These are phyloP conservation scores for Corymbia maculata DNA, from an alignment of 345 rosid species.

Conservation along the genomic window DNA sequence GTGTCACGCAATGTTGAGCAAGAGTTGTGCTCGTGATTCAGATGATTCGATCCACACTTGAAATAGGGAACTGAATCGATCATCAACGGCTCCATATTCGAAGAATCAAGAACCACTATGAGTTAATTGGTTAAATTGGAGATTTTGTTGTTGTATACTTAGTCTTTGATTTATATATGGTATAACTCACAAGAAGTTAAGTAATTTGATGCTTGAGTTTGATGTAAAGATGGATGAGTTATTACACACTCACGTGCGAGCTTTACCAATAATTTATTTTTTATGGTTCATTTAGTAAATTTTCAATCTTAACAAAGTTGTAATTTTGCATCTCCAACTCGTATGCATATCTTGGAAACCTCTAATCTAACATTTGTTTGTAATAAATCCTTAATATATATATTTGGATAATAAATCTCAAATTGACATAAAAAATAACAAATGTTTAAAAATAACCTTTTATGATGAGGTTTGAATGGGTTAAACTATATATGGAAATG, in stretches of 20 bases:
- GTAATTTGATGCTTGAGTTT: too few species aligned
- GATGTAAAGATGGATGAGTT: neutral
- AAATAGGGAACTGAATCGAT: rapidly evolving
- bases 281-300: neutral
- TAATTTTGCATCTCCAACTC: neutral
- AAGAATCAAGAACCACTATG: rapidly evolving
- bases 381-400: neutral
- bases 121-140: rapidly evolving
- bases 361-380: neutral
- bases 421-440: too few species aligned
- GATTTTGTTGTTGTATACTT: too few species aligned
- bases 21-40: rapidly evolving
- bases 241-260: neutral
- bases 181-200: too few species aligned
- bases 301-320: neutral
- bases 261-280: neutral
- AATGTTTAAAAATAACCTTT: neutral
- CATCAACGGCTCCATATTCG: neutral
- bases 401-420: too few species aligned
- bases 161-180: neutral
- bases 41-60: neutral
- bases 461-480: neutral
- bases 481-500: neutral
- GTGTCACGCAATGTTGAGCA: neutral
- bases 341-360: neutral